phyloP scores from a whole-genome alignment of 768 basidiomycete species.

The Tricholoma matsutake region DNA sequence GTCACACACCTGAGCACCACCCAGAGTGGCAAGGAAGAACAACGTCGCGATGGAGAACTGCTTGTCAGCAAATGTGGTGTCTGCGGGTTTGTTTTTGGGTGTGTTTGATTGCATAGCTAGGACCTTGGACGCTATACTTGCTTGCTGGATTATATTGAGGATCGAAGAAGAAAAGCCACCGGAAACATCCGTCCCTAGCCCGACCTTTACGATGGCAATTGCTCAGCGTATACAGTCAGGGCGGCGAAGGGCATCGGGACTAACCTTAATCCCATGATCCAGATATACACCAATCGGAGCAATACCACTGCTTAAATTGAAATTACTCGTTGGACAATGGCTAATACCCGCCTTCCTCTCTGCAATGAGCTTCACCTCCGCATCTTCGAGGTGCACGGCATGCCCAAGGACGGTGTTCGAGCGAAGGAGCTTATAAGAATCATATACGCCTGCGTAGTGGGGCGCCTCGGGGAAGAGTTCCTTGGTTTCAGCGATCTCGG shows the following conservation, averaged over 20 bases:
- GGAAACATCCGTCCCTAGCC: conserved; percentile 91
- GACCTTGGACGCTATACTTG: conserved; percentile 80
- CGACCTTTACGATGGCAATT: conserved; percentile 56
- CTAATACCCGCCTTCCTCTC: conserved; percentile 69
- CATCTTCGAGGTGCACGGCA: conserved; percentile 72
- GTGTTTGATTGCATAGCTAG: conserved; percentile 44
- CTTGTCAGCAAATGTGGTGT: conserved; percentile 43
- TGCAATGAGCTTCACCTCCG: conserved; percentile 73
- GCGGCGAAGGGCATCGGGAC: conserved; percentile 7
- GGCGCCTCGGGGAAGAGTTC: conserved; percentile 59
- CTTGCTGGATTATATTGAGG: conserved; percentile 67
- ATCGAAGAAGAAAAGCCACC: conserved; percentile 87
- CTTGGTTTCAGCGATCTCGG: conserved; percentile 67
- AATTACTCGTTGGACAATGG: conserved; percentile 94
- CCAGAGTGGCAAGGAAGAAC: conserved; percentile 87
- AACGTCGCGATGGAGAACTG: conserved; percentile 73
- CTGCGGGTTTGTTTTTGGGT: not conserved
- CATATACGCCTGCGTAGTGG: conserved; percentile 82
- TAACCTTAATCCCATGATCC: conserved; percentile 83
- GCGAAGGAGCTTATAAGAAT: conserved; percentile 70
- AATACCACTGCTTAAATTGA: conserved; percentile 84
- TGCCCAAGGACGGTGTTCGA: conserved; percentile 86
- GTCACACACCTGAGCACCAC: conserved; percentile 83
- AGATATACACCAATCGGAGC: conserved; percentile 77
- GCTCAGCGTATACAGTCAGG: not conserved